These are phyloP conservation scores for Russula olivacea DNA, from an alignment of 768 basidiomycete species.

Conservation along the genomic window DNA sequence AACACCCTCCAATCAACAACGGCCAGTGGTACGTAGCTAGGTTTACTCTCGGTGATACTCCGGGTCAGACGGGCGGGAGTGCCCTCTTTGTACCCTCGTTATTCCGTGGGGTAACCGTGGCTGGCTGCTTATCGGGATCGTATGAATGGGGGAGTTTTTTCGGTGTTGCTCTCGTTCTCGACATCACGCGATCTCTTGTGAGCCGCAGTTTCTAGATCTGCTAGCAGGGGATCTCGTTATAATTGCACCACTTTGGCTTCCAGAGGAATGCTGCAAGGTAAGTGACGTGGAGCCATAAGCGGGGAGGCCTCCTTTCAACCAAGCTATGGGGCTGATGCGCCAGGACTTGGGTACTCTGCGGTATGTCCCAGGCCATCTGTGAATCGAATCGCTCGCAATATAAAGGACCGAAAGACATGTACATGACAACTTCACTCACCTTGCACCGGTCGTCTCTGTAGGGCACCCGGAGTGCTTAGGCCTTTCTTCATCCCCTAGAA, in stretches of 20 bases:
- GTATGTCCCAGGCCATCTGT: not conserved
- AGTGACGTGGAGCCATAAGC: not conserved
- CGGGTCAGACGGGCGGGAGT: not conserved
- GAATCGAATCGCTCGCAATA: not conserved
- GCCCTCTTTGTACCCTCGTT: not conserved
- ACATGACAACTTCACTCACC: not conserved
- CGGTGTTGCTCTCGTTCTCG: not conserved
- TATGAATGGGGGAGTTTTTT: constrained; percentile 3
- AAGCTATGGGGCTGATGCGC: not conserved
- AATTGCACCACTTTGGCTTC: not conserved
- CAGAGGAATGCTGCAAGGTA: not conserved
- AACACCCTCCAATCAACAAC: not conserved
- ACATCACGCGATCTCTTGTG: not conserved
- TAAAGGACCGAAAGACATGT: not conserved
- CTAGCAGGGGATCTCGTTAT: not conserved
- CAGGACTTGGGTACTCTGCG: not conserved
- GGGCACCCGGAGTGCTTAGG: not conserved
- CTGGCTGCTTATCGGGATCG: not conserved
- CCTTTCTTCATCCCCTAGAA: not conserved
- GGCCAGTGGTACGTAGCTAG: not conserved
- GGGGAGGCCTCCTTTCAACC: not conserved
- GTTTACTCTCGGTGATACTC: not conserved
- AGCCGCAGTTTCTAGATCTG: not conserved
- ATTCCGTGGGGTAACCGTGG: not conserved
- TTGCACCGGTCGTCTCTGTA: not conserved